phyloP scores from a whole-genome alignment of 192 early-diverging fungal genomes.

The Dimargaris xerosporica region DNA sequence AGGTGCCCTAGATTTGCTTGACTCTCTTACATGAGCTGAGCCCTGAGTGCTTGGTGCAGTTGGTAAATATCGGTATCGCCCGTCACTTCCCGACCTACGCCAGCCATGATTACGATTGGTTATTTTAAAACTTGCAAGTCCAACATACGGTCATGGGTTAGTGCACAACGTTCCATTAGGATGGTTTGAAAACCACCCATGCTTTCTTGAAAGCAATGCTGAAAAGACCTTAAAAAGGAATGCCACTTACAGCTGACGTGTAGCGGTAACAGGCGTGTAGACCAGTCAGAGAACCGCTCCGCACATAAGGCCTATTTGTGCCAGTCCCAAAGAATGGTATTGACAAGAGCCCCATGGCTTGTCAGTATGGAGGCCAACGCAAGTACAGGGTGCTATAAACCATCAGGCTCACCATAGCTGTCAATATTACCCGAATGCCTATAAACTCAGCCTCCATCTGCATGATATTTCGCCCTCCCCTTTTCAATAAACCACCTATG shows the following conservation, averaged over 20 bases:
- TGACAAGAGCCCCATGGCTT: neutral
- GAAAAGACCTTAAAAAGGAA: neutral
- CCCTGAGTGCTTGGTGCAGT: constrained; percentile 27
- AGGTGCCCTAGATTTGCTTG: too few relatives aligned
- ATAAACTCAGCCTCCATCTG: too few relatives aligned
- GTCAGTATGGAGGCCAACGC: neutral
- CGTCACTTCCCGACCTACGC: constrained; percentile 40
- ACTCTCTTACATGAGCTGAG: constrained; percentile 19
- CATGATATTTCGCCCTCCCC: too few relatives aligned
- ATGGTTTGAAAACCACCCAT: constrained; percentile 5
- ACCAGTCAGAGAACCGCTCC: constrained; percentile 46
- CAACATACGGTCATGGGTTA: neutral
- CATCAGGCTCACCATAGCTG: neutral
- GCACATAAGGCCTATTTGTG: constrained; percentile 26
- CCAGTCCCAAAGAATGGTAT: neutral
- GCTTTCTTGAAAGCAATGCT: neutral
- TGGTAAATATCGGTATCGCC: constrained; percentile 39
- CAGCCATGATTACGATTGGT: neutral
- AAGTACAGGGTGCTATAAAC: neutral
- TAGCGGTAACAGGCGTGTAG: constrained; percentile 30
- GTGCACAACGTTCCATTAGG: neutral
- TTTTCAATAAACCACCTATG: too few relatives aligned
- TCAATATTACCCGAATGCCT: neutral
- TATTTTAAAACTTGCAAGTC: neutral
- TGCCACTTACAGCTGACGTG: constrained; percentile 26